Conservation (phyloP, 176 grass and related monocot species). For the Elymus sibiricus region DNA sequence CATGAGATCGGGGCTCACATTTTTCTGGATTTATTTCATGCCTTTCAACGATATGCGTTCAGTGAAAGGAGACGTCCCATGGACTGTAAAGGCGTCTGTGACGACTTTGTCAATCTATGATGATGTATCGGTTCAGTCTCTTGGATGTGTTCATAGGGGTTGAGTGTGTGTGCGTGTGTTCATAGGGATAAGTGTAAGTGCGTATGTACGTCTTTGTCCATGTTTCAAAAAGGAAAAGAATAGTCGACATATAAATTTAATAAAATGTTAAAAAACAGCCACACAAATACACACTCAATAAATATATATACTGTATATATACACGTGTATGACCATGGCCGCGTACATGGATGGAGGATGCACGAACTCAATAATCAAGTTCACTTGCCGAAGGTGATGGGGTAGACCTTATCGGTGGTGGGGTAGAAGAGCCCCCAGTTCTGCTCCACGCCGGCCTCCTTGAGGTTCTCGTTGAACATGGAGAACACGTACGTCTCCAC, state of each 20-base stretch:
- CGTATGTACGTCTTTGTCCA: no score
- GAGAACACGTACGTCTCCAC: conserved; percentile 64
- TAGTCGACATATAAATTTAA: neutral
- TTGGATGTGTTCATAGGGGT: no score
- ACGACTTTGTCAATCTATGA: no score
- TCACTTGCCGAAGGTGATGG: conserved; percentile 27
- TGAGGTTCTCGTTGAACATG: conserved; percentile 74
- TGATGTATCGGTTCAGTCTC: no score
- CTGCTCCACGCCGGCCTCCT: conserved; percentile 26
- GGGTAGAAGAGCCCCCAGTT: conserved; percentile 65
- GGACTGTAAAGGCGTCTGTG: no score
- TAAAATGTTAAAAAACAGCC: neutral
- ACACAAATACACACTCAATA: neutral
- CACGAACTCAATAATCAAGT: neutral
- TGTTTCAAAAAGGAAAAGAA: no score
- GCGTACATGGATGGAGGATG: neutral
- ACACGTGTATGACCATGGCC: neutral
- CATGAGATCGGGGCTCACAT: no score
- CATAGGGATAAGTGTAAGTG: no score
- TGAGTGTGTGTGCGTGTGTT: no score
- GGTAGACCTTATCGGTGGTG: conserved; percentile 40
- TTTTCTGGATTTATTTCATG: no score
- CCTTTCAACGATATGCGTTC: no score
- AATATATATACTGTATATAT: neutral
- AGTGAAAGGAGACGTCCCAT: no score